These are phyloP conservation scores for Citeromyces matritensis DNA, from an alignment of 805 yeast species.

Conservation along the genomic window DNA sequence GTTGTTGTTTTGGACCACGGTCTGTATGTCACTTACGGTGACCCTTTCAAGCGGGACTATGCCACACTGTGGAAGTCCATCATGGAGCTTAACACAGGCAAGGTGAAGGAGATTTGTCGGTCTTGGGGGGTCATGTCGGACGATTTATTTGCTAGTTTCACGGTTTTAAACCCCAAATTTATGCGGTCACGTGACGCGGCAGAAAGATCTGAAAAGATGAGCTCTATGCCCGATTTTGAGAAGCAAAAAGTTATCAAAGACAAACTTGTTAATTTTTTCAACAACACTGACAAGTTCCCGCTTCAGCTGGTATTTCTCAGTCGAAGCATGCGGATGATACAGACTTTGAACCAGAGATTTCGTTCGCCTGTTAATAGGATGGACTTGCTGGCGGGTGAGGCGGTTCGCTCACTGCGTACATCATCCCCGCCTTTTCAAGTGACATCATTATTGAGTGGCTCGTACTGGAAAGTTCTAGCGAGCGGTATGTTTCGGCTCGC, in stretches of 20 bases:
- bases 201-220: conserved; percentile 11
- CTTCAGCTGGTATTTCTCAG: conserved; percentile 48
- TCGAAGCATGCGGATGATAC: conserved; percentile 63
- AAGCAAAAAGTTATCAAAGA: conserved; percentile 25
- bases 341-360: conserved; percentile 45
- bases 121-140: conserved; percentile 61
- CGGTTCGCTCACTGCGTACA: conserved; percentile 14
- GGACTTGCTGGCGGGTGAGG: conserved; percentile 44
- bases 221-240: conserved; percentile 19
- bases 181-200: conserved; percentile 25
- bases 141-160: conserved; percentile 44
- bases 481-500: conserved; percentile 1
- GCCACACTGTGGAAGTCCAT: conserved; percentile 48
- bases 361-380: conserved; percentile 69
- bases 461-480: neutral
- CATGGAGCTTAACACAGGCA: conserved; percentile 33
- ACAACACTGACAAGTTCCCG: conserved; percentile 55
- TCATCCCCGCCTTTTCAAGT: neutral
- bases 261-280: conserved; percentile 37
- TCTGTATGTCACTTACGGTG: conserved; percentile 39
- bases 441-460: neutral
- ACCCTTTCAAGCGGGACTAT: conserved; percentile 37
- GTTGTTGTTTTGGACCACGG: conserved; percentile 68
- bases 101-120: conserved; percentile 29
- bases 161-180: conserved; percentile 11